Evolutionary conservation across 352 stramenopile species (phyloP).

Genomic region (Phytophthora macrochlamydospora): DNA sequence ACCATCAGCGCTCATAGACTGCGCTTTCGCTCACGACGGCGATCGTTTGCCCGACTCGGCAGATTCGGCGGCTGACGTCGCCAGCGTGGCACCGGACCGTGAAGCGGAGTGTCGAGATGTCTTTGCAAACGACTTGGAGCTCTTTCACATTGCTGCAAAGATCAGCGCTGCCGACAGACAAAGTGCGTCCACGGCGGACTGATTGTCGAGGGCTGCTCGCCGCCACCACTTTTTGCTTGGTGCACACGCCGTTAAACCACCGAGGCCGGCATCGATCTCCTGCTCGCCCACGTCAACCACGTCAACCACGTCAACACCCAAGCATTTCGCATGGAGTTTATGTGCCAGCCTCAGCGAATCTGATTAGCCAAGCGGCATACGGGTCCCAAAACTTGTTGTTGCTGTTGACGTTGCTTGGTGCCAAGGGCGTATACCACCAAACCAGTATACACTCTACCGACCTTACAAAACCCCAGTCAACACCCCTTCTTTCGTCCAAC

Average conservation of each 20-base stretch:
- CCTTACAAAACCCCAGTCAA: slow-evolving; percentile 18
- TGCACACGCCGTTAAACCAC: slow-evolving; percentile 5
- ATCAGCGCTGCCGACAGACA: slow-evolving; percentile 15
- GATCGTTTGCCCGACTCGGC: background rate
- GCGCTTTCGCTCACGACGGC: background rate
- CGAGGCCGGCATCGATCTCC: background rate
- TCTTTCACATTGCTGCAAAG: slow-evolving; percentile 15
- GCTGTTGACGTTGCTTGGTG: background rate
- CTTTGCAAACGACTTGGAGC: slow-evolving; percentile 10
- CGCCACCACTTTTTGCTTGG: slow-evolving; percentile 21
- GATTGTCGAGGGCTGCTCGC: slow-evolving; percentile 24
- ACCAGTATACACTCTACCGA: background rate
- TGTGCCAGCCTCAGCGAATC: slow-evolving; percentile 5
- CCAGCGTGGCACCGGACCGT: slow-evolving; percentile 2
- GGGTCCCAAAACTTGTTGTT: background rate
- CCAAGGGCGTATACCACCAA: background rate
- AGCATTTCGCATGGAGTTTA: slow-evolving; percentile 18
- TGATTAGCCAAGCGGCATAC: background rate
- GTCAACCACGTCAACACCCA: slow-evolving; percentile 18
- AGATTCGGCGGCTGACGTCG: background rate
- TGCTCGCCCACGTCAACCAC: background rate
- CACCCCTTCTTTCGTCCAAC: slow-evolving; percentile 24
- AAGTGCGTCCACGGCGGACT: slow-evolving; percentile 25
- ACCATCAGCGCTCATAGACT: background rate
- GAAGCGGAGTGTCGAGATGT: slow-evolving; percentile 4